A percentile compares a stretch with the other conserved stretches of the same genome.
These are phyloP conservation scores for Curvularia hawaiiensis DNA, from an alignment of 2,329 filamentous ascomycete genomes.

Conservation along the genomic window DNA sequence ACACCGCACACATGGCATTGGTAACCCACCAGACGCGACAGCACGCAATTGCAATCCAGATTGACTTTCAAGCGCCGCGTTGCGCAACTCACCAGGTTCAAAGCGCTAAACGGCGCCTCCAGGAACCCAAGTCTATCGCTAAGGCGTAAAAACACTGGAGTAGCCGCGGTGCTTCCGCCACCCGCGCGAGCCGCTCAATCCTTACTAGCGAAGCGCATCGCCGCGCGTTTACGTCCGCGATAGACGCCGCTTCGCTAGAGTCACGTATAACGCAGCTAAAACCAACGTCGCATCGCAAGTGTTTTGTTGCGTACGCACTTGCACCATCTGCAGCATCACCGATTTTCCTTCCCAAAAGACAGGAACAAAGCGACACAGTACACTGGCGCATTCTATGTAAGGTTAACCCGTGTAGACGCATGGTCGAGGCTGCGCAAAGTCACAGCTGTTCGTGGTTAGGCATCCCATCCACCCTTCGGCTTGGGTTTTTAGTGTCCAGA, in stretches of 20 bases:
- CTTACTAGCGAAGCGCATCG: slow-evolving; percentile 16
- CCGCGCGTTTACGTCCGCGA: slow-evolving; percentile 14
- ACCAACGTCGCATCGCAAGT: slow-evolving; percentile 18
- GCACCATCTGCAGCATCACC: neutral
- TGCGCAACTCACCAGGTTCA: slow-evolving; percentile 7
- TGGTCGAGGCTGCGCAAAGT: slow-evolving; percentile 1
- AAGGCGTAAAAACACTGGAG: slow-evolving; percentile 13
- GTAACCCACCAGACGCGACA: slow-evolving; percentile 8
- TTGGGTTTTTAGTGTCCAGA: slow-evolving; percentile 3
- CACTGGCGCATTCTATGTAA: neutral
- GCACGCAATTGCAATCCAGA: slow-evolving; percentile 8
- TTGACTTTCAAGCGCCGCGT: slow-evolving; percentile 5
- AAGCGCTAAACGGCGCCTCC: slow-evolving; percentile 21
- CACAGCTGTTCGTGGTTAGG: neutral
- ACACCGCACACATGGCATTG: slow-evolving; percentile 22
- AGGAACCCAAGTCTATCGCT: slow-evolving; percentile 12
- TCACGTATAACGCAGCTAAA: slow-evolving; percentile 23
- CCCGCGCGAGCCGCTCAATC: slow-evolving; percentile 15
- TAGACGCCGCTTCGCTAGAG: slow-evolving; percentile 25
- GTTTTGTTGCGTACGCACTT: neutral
- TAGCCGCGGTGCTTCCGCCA: slow-evolving; percentile 20
- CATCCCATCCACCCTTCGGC: slow-evolving; percentile 3
- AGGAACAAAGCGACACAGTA: neutral
- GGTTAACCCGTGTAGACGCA: neutral
- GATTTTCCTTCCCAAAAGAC: neutral